Evolutionary conservation across 129 eudicot genomes (phyloP).

Genomic region (Flaveria linearis): DNA sequence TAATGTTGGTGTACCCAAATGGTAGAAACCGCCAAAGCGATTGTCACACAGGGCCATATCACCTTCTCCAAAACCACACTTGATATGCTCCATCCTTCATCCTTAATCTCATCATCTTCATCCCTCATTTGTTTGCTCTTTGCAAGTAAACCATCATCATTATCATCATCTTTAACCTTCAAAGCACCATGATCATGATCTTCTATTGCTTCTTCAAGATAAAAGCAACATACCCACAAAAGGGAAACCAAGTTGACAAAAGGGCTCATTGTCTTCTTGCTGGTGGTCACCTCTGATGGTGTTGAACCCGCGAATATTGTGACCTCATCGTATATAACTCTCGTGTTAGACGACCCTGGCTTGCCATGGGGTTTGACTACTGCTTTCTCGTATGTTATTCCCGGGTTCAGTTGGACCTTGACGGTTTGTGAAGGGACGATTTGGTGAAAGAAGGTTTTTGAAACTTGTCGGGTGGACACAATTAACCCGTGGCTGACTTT

Average conservation of each 20-base stretch:
- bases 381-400: slow-evolving; percentile 25
- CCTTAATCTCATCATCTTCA: slow-evolving; percentile 19
- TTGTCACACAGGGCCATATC: slow-evolving; percentile 70
- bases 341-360: slow-evolving; percentile 19
- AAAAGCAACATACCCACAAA: slow-evolving; percentile 45
- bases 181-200: slow-evolving; percentile 1
- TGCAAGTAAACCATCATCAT: not conserved
- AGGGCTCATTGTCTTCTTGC: slow-evolving; percentile 38
- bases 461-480: slow-evolving; percentile 62
- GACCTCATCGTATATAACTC: slow-evolving; percentile 32
- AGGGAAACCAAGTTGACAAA: slow-evolving; percentile 51
- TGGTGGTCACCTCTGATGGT: slow-evolving; percentile 8
- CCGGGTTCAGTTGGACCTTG: slow-evolving; percentile 58
- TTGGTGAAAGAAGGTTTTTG: slow-evolving; percentile 67
- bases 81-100: slow-evolving; percentile 44
- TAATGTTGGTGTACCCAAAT: slow-evolving; percentile 59
- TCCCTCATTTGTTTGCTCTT: slow-evolving; percentile 5
- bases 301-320: slow-evolving; percentile 31
- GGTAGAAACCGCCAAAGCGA: slow-evolving; percentile 77
- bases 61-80: slow-evolving; percentile 48
- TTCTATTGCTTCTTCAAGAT: slow-evolving; percentile 46
- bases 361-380: not conserved
- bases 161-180: slow-evolving; percentile 10
- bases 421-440: slow-evolving; percentile 64
- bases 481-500: slow-evolving; percentile 61